Evolutionary conservation across 139 green algal genomes (phyloP).

Genomic region (Volvox reticuliferus): DNA sequence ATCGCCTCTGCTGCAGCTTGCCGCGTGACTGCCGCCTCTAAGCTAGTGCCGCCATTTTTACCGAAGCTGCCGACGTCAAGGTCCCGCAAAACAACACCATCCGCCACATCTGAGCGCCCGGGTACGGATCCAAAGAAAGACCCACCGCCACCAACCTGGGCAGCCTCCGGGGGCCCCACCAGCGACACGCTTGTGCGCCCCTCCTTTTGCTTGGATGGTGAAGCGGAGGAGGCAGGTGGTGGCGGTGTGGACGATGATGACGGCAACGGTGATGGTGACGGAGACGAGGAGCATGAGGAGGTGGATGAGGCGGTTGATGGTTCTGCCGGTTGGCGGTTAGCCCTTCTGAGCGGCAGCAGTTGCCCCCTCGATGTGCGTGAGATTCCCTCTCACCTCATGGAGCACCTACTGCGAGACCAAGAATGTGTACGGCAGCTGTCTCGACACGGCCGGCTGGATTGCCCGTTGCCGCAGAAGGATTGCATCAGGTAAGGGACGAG

Average conservation of each 20-base stretch:
- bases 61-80: too few relatives aligned
- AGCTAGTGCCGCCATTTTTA: conserved; percentile 3
- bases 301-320: too few relatives aligned
- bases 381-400: conserved; percentile 36
- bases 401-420: background rate
- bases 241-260: background rate
- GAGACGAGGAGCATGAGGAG: too few relatives aligned
- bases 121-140: too few relatives aligned
- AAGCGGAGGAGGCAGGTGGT: background rate
- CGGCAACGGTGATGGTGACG: background rate
- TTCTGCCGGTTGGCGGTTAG: background rate
- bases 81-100: too few relatives aligned
- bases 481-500: background rate
- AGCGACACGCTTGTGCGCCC: too few relatives aligned
- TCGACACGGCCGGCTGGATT: conserved; percentile 35
- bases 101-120: too few relatives aligned
- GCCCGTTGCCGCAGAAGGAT: conserved; percentile 31
- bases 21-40: background rate
- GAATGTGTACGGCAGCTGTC: conserved; percentile 10
- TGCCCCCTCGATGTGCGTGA: conserved; percentile 7
- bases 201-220: background rate
- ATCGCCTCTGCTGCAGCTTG: conserved; percentile 25
- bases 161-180: too few relatives aligned
- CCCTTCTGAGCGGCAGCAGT: background rate
- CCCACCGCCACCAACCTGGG: background rate